Evolutionary conservation across 805 yeast genomes (phyloP), one percentile per base, ranked within the genome.

Genomic region (Candida arabinofermentans): DNA sequence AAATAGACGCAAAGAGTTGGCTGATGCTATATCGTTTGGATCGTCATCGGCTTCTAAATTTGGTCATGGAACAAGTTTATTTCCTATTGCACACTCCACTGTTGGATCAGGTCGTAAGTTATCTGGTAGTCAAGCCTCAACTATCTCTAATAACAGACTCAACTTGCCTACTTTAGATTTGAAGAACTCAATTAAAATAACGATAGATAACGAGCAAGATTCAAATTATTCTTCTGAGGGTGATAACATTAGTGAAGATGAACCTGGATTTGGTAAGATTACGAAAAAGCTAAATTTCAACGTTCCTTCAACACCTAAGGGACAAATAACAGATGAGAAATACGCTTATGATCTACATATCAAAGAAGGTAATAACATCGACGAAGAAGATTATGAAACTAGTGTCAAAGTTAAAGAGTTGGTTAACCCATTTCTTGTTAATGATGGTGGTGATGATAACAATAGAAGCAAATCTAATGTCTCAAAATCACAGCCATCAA

Each of bases 291-390:
- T 57, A 23, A 45, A 46, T 17, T 56, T 54, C 39, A 42, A 33
- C 5, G 45, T 34, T 17, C 70, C 70, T 1, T 24, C 44, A 2
- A 69, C 74, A 0, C 76, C 76, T 4, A 57, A 56, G 23, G 54
- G 46, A 5, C 70, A 68, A 40, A 45, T 66, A 3, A 62, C 63
- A 31, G 55, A 61, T 13, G 67, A 64, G 4, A 61, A 60, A 17
- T 47, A 55, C 39, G 65, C 67, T 14, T 49, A 53, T 23, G 43
- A 54, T 16, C 49, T 59, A 42, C 54, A 57, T 43, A 42, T 52
- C 4, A 46, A 39, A 21, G 58, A 57, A 26, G 33, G 26, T n/a
- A 31, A 51, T n/a, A 50, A 44, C 13, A 51, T 48, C n/a, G 13
- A 36, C 26, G 6, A 33, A 8, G 9, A 31, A 18, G 8, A 31